Evolutionary conservation across 1,284 basidiomycete genomes (phyloP), one percentile per base, ranked within the genome.

Genomic region (Moniliophthora roreri): DNA sequence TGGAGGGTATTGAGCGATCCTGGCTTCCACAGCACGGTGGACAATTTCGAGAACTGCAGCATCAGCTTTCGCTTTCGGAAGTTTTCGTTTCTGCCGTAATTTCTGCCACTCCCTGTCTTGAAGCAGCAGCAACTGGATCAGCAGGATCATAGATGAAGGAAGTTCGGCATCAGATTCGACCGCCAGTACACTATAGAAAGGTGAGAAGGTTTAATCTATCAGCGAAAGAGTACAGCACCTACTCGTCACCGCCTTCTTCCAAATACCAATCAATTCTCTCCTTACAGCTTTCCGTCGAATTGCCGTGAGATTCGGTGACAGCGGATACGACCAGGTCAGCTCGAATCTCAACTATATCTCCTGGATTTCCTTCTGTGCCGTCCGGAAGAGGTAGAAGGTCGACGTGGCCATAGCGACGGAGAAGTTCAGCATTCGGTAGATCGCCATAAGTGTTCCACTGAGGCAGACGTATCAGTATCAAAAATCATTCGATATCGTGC

Each of bases 371-470:
- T 41, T 69, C 59, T 2, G 74, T 75, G 2, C 66, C 72, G 16
- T 69, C 54, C 0, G 75, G 68, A 2, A 91, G 66, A 10, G 77
- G 78, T 18, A 93, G 67, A 38, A 87, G 68, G 70, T 99, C 97
- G 46, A 98, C 88, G 65, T 98, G 91, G 0, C 96, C 96, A 65
- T 98, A 99, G 48, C 93, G 84, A 46, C 97, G 84, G 18, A 99
- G 78, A 1, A 99, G 81, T 62, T 97, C 95, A n/a, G 91, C 85
- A 66, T 99, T 99, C 3, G 96, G 94, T 7, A 87, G 91, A 63
- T 97, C 91, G 21, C 89, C 93, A 68, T 98, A 99, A 0, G 97
- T 98, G 69, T 99, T 99, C 82, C 86, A 93, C 92, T 95, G 50
- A 32, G n/a, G n/a, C 32, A 54, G 15, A 16, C 41, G 51, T 20